Conservation (phyloP, 106 monocot genomes). For the Hemerocallis citrina region DNA sequence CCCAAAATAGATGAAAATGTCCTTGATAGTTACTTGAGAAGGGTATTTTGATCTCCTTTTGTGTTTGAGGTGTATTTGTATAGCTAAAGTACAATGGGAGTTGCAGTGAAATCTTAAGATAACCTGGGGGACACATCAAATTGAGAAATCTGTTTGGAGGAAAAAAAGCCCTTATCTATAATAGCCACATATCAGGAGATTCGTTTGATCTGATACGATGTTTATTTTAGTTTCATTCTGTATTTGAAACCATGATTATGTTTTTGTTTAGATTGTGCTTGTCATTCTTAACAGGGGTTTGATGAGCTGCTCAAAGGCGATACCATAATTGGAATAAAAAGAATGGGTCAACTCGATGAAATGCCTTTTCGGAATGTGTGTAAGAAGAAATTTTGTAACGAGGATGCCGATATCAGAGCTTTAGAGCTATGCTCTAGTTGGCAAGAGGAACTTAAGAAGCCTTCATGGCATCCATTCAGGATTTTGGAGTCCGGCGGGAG, state of each 20-base stretch:
- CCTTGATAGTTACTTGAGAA: no score
- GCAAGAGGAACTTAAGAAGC: conserved; percentile 54
- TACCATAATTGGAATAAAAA: conserved; percentile 66
- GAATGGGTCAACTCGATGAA: conserved; percentile 68
- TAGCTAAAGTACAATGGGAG: no score
- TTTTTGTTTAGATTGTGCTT: background rate
- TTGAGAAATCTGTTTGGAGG: no score
- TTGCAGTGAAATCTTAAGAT: no score
- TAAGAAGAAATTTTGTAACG: conserved; percentile 31
- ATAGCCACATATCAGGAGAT: background rate
- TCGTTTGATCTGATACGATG: background rate
- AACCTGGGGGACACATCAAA: no score
- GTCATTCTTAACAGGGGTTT: conserved; percentile 36
- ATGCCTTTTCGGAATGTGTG: conserved; percentile 48
- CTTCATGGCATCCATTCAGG: conserved; percentile 69
- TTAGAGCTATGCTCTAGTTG: conserved; percentile 37
- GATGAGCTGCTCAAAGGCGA: conserved; percentile 23
- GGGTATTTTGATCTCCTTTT: no score
- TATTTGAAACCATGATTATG: no score
- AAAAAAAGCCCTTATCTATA: no score
- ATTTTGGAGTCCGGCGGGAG: conserved; percentile 21
- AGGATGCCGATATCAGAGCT: conserved; percentile 41
- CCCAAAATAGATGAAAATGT: no score
- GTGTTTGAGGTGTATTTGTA: no score
- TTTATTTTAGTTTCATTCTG: background rate